A percentile compares a stretch with the other conserved stretches of the same genome.
Conservation (phyloP, 2,329 filamentous ascomycete genomes). For the Coccinonectria pachysandricola region DNA sequence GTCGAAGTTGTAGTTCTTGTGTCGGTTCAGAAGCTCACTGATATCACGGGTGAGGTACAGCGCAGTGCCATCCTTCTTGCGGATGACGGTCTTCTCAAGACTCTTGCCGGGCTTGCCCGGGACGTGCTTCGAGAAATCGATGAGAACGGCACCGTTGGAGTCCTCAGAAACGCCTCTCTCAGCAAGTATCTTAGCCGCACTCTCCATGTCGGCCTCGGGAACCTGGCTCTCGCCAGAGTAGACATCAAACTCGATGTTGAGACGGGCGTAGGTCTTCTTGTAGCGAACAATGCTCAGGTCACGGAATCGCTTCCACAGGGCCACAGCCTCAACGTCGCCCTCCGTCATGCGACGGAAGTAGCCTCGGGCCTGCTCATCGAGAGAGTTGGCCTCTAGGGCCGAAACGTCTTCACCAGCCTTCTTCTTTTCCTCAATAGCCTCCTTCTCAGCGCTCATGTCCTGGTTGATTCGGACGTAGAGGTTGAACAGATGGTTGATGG, state of each 20-base stretch:
- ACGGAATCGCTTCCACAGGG: conserved; percentile 55
- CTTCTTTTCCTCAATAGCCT: conserved; percentile 48
- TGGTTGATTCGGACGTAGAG: conserved; percentile 72
- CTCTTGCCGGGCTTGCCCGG: conserved; percentile 57
- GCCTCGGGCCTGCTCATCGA: conserved; percentile 64
- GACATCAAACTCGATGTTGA: conserved; percentile 63
- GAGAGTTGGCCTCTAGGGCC: conserved; percentile 40
- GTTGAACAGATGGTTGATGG: conserved; percentile 73
- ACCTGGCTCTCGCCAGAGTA: conserved; percentile 68
- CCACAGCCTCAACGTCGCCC: conserved; percentile 48
- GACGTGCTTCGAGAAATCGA: conserved; percentile 61
- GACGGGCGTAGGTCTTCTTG: conserved; percentile 55
- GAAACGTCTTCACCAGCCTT: conserved; percentile 40
- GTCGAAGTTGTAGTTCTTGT: conserved; percentile 57
- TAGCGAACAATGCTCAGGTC: conserved; percentile 59
- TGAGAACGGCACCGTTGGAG: conserved; percentile 60
- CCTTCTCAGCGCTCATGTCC: conserved; percentile 57
- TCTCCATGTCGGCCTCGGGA: conserved; percentile 53
- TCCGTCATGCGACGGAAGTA: conserved; percentile 67
- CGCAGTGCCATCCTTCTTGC: conserved; percentile 64
- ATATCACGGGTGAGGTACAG: conserved; percentile 73
- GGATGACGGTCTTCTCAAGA: conserved; percentile 59
- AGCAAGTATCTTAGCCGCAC: conserved; percentile 49
- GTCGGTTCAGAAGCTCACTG: conserved; percentile 58
- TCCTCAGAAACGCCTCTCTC: conserved; percentile 57